Evolutionary conservation across 257 asterid genomes (phyloP).

Genomic region (Lithospermum erythrorhizon): DNA sequence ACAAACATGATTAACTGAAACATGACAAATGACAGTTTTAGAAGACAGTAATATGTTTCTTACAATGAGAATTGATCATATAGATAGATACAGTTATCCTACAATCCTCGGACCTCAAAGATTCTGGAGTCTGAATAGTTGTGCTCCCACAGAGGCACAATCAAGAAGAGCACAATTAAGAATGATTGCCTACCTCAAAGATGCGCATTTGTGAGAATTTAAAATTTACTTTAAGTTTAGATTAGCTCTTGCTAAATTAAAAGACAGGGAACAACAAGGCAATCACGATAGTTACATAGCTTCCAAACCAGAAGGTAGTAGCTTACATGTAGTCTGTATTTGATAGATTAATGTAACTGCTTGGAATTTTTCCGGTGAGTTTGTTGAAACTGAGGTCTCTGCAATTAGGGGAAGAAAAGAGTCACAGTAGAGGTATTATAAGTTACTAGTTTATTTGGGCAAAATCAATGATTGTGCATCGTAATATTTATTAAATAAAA

Average conservation of each 20-base stretch:
- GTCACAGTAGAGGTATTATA: too few species aligned
- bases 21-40: constrained; percentile 4
- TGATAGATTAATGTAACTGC: constrained; percentile 10
- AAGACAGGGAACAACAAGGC: too few species aligned
- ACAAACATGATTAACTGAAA: neutral
- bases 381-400: constrained; percentile 68
- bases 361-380: constrained; percentile 46
- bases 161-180: too few species aligned
- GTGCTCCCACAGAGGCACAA: neutral
- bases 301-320: neutral
- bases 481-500: too few species aligned
- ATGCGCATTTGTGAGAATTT: neutral
- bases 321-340: constrained; percentile 33
- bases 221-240: too few species aligned
- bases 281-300: neutral
- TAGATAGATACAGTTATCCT: neutral
- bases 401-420: constrained; percentile 12
- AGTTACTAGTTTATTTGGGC: too few species aligned
- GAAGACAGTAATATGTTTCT: neutral
- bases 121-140: neutral
- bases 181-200: too few species aligned
- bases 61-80: neutral
- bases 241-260: too few species aligned
- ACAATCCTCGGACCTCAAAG: neutral
- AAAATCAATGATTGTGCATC: too few species aligned